Conservation (phyloP, 371 early-diverging fungal genomes). For the Choanephora cucurbitarum region DNA sequence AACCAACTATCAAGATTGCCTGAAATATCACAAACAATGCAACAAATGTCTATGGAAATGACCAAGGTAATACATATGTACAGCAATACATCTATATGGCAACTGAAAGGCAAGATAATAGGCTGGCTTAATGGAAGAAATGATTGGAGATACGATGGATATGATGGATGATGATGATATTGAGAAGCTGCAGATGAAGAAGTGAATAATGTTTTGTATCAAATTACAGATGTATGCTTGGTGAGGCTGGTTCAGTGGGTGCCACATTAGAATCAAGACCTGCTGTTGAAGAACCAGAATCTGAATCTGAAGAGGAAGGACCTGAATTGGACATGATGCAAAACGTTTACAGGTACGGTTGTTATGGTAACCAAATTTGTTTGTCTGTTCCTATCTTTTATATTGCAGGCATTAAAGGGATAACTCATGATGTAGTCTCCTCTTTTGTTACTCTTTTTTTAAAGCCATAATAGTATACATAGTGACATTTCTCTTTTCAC, state of each 20-base stretch:
- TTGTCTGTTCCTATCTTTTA: too few relatives aligned
- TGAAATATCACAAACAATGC: slow-evolving; percentile 80
- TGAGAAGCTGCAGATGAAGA: slow-evolving; percentile 94
- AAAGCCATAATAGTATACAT: too few relatives aligned
- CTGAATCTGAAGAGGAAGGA: slow-evolving; percentile 70
- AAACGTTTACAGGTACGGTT: slow-evolving; percentile 83
- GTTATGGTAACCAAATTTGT: too few relatives aligned
- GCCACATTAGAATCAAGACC: slow-evolving; percentile 54
- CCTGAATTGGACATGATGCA: slow-evolving; percentile 85
- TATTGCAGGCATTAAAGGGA: slow-evolving; percentile 44
- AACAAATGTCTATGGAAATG: slow-evolving; percentile 94
- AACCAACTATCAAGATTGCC: slow-evolving; percentile 85
- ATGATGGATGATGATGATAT: slow-evolving; percentile 85
- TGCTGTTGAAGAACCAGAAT: slow-evolving; percentile 51
- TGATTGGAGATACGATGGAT: slow-evolving; percentile 91
- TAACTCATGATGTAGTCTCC: too few relatives aligned
- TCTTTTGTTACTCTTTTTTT: too few relatives aligned
- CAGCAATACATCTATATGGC: too few relatives aligned
- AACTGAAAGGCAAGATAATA: slow-evolving; percentile 31
- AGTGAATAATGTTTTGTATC: slow-evolving; percentile 86
- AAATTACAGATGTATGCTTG: slow-evolving; percentile 87
- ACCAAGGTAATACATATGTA: slow-evolving; percentile 71
- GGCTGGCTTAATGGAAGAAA: slow-evolving; percentile 95
- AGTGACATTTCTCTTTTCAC: too few relatives aligned
- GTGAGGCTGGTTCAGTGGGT: slow-evolving; percentile 66